Evolutionary conservation across 352 stramenopile species (phyloP).

Genomic region (Globisporangium perplexum): DNA sequence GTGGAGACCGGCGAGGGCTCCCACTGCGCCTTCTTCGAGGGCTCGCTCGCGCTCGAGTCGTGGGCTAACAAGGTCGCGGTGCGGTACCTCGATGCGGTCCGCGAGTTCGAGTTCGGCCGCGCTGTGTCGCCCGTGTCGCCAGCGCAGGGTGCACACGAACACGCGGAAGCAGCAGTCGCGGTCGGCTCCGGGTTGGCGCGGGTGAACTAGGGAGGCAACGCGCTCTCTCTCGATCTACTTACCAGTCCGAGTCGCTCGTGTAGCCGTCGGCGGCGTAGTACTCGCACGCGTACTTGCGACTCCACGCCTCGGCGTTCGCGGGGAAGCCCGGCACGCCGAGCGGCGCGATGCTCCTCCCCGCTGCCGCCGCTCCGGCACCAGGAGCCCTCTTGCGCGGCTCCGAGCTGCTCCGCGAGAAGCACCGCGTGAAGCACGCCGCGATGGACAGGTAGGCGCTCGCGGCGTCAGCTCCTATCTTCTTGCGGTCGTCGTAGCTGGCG

Average conservation of each 20-base stretch:
- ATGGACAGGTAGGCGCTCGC: conserved; percentile 8
- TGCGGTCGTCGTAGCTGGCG: conserved; percentile 16
- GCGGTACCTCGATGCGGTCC: conserved; percentile 55
- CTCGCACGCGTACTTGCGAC: conserved; percentile 41
- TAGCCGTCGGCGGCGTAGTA: conserved; percentile 53
- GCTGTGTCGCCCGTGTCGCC: not conserved
- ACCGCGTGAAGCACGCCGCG: conserved; percentile 30
- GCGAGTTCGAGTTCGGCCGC: conserved; percentile 25
- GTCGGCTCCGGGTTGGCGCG: not conserved
- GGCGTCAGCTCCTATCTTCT: conserved; percentile 1
- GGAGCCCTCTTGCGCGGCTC: not conserved
- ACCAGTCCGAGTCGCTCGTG: conserved; percentile 20
- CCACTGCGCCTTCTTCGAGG: conserved; percentile 78
- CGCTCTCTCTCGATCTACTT: not conserved
- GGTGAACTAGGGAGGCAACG: not conserved
- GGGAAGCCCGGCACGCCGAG: conserved; percentile 40
- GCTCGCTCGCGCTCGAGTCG: conserved; percentile 47
- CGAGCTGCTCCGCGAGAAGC: conserved; percentile 9
- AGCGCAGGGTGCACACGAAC: not conserved
- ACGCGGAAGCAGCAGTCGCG: not conserved
- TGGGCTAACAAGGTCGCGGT: conserved; percentile 59
- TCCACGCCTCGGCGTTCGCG: conserved; percentile 29
- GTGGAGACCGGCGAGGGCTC: conserved; percentile 49
- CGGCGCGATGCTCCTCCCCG: conserved; percentile 18
- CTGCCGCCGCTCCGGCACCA: not conserved